Evolutionary conservation across 169 alveolate genomes (phyloP).

Genomic region (Plasmodium billcollinsi): DNA sequence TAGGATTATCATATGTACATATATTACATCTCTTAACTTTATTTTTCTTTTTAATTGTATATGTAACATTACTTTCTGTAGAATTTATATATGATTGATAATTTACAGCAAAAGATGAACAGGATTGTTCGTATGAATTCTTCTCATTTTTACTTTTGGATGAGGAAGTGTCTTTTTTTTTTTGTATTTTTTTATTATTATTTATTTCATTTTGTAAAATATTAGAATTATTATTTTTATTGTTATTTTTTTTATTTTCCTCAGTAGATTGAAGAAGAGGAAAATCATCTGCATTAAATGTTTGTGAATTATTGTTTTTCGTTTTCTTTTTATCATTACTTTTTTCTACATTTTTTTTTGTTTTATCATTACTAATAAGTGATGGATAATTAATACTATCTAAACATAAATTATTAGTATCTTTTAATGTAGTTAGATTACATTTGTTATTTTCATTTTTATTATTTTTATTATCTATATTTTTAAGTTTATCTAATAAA

Average conservation of each 20-base stretch:
- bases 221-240: conserved; percentile 6
- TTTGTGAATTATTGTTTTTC: neutral
- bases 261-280: conserved; percentile 10
- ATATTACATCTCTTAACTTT: conserved; percentile 47
- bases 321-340: conserved; percentile 7
- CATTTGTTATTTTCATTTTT: conserved; percentile 13
- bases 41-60: conserved; percentile 48
- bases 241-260: conserved; percentile 19
- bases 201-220: neutral
- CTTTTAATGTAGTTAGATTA: neutral
- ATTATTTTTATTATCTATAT: neutral
- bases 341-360: conserved; percentile 5
- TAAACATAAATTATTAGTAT: conserved; percentile 5
- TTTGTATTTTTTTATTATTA: conserved; percentile 7
- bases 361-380: neutral
- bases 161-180: neutral
- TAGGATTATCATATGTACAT: conserved; percentile 70
- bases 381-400: conserved; percentile 11
- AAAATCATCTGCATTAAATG: conserved; percentile 29
- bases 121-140: neutral
- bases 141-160: no score
- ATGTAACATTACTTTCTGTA: conserved; percentile 58
- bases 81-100: conserved; percentile 16
- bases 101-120: neutral
- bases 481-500: neutral